Conservation (phyloP, 441 rosid genomes). For the Populus tomentosa region DNA sequence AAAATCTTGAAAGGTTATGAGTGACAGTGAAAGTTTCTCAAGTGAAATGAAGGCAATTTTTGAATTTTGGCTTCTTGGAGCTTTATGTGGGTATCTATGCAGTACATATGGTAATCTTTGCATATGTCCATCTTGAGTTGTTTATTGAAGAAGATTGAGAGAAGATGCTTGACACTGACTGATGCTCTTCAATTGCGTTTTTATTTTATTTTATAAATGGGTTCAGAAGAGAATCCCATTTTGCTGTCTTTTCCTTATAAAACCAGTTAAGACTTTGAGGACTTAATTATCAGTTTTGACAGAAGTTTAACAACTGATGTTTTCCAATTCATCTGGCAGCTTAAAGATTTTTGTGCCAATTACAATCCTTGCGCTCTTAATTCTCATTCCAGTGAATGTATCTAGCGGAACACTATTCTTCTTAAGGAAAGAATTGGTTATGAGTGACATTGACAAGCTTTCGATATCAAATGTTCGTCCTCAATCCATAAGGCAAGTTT, state of each 20-base stretch:
- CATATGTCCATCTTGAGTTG: neutral
- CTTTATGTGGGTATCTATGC: neutral
- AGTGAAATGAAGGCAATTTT: neutral
- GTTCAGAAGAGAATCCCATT: neutral
- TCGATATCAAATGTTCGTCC: conserved; percentile 94
- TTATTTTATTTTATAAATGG: neutral
- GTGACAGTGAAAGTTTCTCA: neutral
- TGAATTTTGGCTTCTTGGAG: neutral
- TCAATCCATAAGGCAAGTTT: conserved; percentile 59
- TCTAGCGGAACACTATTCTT: conserved; percentile 88
- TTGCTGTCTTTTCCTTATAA: neutral
- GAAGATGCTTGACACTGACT: neutral
- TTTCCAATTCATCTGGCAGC: conserved; percentile 42
- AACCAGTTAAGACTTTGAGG: neutral
- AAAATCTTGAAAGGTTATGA: neutral
- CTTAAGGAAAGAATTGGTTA: conserved; percentile 73
- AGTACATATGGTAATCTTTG: neutral
- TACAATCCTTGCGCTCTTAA: conserved; percentile 64
- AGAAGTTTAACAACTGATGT: neutral
- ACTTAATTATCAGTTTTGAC: neutral
- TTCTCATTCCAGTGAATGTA: conserved; percentile 92
- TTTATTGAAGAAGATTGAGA: no score
- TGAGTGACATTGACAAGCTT: conserved; percentile 87
- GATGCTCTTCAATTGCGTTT: neutral
- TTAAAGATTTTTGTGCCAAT: conserved; percentile 83